A percentile compares a stretch with the other conserved stretches of the same genome.
These are phyloP conservation scores for Coleophoma cylindrospora DNA, from an alignment of 2,329 filamentous ascomycete species.

Conservation along the genomic window DNA sequence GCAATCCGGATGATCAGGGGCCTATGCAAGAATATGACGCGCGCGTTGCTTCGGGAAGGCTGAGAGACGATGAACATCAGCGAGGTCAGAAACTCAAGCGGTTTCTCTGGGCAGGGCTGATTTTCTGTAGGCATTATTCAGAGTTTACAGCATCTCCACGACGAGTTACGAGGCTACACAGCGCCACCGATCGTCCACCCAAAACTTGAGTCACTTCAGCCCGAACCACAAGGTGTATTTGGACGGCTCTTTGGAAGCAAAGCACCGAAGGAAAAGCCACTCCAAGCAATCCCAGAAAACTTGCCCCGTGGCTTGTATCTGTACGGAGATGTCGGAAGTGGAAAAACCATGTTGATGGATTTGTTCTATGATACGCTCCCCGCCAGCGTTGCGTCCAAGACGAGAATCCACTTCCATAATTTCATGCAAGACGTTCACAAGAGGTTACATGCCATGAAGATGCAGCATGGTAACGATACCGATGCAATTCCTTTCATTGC, in stretches of 20 bases:
- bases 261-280: constrained; percentile 27
- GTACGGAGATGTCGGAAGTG: constrained; percentile 92
- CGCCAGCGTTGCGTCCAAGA: constrained; percentile 72
- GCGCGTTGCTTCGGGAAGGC: constrained; percentile 65
- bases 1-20: constrained; percentile 38
- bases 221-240: constrained; percentile 46
- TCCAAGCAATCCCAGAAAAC: constrained; percentile 56
- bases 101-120: not conserved
- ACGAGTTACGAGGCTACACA: constrained; percentile 70
- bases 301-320: constrained; percentile 89
- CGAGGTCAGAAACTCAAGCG: constrained; percentile 51
- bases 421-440: constrained; percentile 99
- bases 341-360: constrained; percentile 99
- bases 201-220: constrained; percentile 63
- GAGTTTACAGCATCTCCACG: constrained; percentile 81
- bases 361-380: constrained; percentile 94
- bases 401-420: constrained; percentile 95
- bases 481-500: constrained; percentile 90
- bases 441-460: constrained; percentile 83
- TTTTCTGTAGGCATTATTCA: constrained; percentile 69
- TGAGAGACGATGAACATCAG: constrained; percentile 89
- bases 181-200: constrained; percentile 74
- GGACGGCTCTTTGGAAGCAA: constrained; percentile 56
- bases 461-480: constrained; percentile 81
- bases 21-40: constrained; percentile 86